A percentile compares a stretch with the other conserved stretches of the same genome.
Conservation (phyloP, 192 early-diverging fungal species). For the Entrophospora sp. region DNA sequence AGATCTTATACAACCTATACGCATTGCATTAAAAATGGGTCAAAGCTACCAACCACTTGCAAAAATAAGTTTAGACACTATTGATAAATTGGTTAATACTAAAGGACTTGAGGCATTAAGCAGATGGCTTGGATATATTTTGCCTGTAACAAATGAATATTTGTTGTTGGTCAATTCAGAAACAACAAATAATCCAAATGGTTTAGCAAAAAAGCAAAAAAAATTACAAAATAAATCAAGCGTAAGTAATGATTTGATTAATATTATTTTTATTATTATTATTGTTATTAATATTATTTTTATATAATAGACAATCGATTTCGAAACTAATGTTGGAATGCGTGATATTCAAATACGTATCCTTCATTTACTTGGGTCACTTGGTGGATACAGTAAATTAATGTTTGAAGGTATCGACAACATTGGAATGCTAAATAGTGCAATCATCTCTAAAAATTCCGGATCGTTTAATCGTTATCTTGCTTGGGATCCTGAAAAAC, state of each 20-base stretch:
- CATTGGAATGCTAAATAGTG: constrained; percentile 1
- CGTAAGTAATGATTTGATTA: background rate
- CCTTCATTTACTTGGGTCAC: constrained; percentile 49
- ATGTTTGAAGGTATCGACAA: constrained; percentile 20
- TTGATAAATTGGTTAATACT: constrained; percentile 46
- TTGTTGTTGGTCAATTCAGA: constrained; percentile 48
- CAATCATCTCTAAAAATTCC: background rate
- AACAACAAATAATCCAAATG: background rate
- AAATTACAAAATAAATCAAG: background rate
- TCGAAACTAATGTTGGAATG: constrained; percentile 28
- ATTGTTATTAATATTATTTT: background rate
- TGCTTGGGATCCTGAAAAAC: constrained; percentile 62
- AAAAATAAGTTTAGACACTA: constrained; percentile 45
- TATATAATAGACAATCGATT: background rate
- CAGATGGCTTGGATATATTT: constrained; percentile 31
- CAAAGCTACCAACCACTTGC: constrained; percentile 56
- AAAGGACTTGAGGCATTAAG: constrained; percentile 21
- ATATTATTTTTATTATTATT: background rate
- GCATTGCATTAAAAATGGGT: constrained; percentile 56
- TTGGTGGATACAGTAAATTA: constrained; percentile 51
- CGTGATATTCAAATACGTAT: constrained; percentile 53
- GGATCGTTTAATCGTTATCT: constrained; percentile 29
- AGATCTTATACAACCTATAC: constrained; percentile 48
- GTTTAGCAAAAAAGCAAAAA: background rate
- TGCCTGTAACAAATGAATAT: constrained; percentile 61